These are phyloP conservation scores for Odonthalia washingtoniensis DNA, from an alignment of 31 red algal genomes.

Conservation along the genomic window DNA sequence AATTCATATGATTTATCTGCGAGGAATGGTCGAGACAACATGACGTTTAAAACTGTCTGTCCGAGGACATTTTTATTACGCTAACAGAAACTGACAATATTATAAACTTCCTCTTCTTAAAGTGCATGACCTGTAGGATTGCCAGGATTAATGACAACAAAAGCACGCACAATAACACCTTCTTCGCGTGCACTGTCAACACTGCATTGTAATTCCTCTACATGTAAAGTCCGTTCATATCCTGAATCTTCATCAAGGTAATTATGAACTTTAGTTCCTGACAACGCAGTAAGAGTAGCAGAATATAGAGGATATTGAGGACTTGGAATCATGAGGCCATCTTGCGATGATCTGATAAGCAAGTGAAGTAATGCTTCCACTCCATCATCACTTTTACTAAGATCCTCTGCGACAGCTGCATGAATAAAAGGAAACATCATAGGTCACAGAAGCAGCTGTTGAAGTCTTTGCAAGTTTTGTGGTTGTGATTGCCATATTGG, in stretches of 20 bases:
- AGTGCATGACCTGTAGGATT: constrained; percentile 96
- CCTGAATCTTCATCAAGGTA: constrained; percentile 81
- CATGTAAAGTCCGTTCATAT: constrained; percentile 79
- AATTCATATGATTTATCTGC: constrained; percentile 77
- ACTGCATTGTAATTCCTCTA: constrained; percentile 65
- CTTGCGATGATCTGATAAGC: constrained; percentile 38
- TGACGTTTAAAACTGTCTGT: constrained; percentile 78
- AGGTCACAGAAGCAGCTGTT: no score
- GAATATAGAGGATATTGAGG: constrained; percentile 96
- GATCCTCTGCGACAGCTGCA: constrained; percentile 62
- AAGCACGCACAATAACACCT: constrained; percentile 69
- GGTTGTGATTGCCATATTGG: no score
- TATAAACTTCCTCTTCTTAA: constrained; percentile 51
- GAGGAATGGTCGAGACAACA: constrained; percentile 79
- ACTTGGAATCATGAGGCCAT: constrained; percentile 87
- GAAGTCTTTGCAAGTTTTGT: no score
- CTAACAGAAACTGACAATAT: constrained; percentile 81
- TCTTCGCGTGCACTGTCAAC: constrained; percentile 32
- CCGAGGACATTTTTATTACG: constrained; percentile 76
- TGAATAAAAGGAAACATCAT: constrained; percentile 69
- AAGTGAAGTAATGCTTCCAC: constrained; percentile 53
- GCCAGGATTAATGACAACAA: constrained; percentile 93
- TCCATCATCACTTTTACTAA: constrained; percentile 75
- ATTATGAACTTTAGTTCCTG: constrained; percentile 63
- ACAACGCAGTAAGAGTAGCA: constrained; percentile 63